Evolutionary conservation across 1,284 basidiomycete genomes (phyloP).

Genomic region (Rhizopogon hawkerae): DNA sequence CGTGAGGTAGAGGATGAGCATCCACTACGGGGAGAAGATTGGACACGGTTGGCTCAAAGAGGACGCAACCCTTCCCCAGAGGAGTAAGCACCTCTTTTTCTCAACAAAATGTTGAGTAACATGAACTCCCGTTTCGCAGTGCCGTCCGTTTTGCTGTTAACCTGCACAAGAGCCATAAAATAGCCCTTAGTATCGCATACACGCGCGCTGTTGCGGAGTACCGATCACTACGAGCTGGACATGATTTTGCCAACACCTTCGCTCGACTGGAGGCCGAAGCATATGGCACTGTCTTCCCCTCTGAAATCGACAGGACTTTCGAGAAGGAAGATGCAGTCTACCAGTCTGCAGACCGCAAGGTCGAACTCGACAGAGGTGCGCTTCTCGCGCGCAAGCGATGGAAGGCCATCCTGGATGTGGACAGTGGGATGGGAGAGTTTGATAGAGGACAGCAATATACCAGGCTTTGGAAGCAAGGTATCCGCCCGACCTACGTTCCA

Average conservation of each 20-base stretch:
- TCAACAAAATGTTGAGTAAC: constrained; percentile 5
- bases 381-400: constrained; percentile 65
- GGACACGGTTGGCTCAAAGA: constrained; percentile 74
- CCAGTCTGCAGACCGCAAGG: constrained; percentile 47
- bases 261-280: constrained; percentile 77
- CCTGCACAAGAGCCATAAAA: constrained; percentile 58
- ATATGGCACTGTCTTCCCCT: constrained; percentile 66
- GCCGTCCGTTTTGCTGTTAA: constrained; percentile 75
- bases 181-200: constrained; percentile 79
- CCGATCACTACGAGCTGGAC: constrained; percentile 76
- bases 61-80: constrained; percentile 80
- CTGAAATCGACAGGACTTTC: constrained; percentile 54
- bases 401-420: constrained; percentile 52
- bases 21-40: constrained; percentile 50
- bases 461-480: constrained; percentile 59
- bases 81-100: constrained; percentile 57
- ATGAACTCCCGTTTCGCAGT: constrained; percentile 36
- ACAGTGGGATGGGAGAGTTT: constrained; percentile 45
- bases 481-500: constrained; percentile 48
- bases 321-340: constrained; percentile 55
- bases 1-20: constrained; percentile 48
- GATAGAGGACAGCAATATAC: constrained; percentile 63
- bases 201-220: constrained; percentile 75
- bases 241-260: constrained; percentile 69
- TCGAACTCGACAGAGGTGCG: constrained; percentile 49